These are phyloP conservation scores for Neoascochyta sp. DNA, from an alignment of 2,329 filamentous ascomycete species.

Conservation along the genomic window DNA sequence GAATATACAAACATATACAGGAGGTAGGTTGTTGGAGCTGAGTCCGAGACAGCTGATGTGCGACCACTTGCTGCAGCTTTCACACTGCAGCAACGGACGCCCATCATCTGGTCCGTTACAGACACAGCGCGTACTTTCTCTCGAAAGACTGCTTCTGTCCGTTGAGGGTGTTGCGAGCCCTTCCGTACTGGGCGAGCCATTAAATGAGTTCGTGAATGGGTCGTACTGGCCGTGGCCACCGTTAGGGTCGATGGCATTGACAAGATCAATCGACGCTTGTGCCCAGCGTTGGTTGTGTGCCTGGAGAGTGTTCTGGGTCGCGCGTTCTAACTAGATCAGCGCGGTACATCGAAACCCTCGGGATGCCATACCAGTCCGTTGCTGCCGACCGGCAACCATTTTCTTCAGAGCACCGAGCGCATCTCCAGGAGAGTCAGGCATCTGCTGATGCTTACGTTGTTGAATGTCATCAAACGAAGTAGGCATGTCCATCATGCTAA, in stretches of 20 bases:
- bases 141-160: slow-evolving; percentile 51
- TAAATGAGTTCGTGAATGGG: slow-evolving; percentile 38
- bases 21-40: slow-evolving; percentile 45
- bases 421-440: slow-evolving; percentile 37
- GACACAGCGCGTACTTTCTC: slow-evolving; percentile 54
- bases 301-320: slow-evolving; percentile 38
- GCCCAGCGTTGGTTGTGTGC: slow-evolving; percentile 47
- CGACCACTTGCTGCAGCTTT: slow-evolving; percentile 61
- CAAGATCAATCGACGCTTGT: slow-evolving; percentile 41
- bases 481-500: slow-evolving; percentile 35
- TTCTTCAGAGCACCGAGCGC: slow-evolving; percentile 42
- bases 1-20: slow-evolving; percentile 41
- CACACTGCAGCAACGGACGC: slow-evolving; percentile 59
- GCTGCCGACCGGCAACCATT: slow-evolving; percentile 38
- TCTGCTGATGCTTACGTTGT: slow-evolving; percentile 18
- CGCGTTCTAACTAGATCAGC: slow-evolving; percentile 19
- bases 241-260: slow-evolving; percentile 15
- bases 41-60: slow-evolving; percentile 58
- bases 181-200: slow-evolving; percentile 47
- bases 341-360: background rate
- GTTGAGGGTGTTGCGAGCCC: slow-evolving; percentile 50
- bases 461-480: slow-evolving; percentile 18
- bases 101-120: slow-evolving; percentile 55
- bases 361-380: slow-evolving; percentile 30
- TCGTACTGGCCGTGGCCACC: slow-evolving; percentile 24